Evolutionary conservation across 805 yeast genomes (phyloP), one percentile per base, ranked within the genome.

Genomic region (Saccharomyces cerevisiae): DNA sequence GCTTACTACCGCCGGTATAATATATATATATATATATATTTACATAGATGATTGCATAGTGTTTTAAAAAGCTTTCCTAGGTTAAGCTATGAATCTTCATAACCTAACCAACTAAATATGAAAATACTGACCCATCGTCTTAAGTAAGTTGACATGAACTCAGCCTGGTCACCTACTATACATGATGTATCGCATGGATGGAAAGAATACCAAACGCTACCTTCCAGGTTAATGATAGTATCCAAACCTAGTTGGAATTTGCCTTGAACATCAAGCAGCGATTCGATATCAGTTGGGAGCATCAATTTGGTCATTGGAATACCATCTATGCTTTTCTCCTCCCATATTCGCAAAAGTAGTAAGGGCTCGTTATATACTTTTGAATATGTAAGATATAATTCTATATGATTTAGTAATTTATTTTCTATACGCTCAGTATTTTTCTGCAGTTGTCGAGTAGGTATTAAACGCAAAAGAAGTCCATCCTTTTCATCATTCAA

Each of bases 101-200:
- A 31, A 24, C 17, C 11, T 21, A 60, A 11, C 64, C 64, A 63
- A 48, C 57, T 57, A 24, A 53, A 46, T 22, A 62, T 10, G 52
- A 55, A 61, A 29, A 63, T 53, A 53, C 62, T 56, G 54, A 61
- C 32, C 72, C 71, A 68, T 36, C 69, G 51, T 27, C 53, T 22
- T 8, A 69, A 43, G 50, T 69, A 69, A 13, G 48, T 49, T 10
- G 53, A 48, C 6, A 17, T 29, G 21, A 41, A 53, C 2, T 36
- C 43, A 6, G 31, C 27, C 26, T 55, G 36, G 13, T 53, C 53
- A 1, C 70, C 70, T 2, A 67, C 57, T 14, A 65, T 62, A 10
- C 53, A 57, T 4, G 57, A 54, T 2, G 71, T 67, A 51, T 67
- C 70, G 49, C 72, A 69, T 29, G 61, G 57, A 52, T 68, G 70